Evolutionary conservation across 2,329 filamentous ascomycete species (phyloP).

Genomic region (Bisporella sp.): DNA sequence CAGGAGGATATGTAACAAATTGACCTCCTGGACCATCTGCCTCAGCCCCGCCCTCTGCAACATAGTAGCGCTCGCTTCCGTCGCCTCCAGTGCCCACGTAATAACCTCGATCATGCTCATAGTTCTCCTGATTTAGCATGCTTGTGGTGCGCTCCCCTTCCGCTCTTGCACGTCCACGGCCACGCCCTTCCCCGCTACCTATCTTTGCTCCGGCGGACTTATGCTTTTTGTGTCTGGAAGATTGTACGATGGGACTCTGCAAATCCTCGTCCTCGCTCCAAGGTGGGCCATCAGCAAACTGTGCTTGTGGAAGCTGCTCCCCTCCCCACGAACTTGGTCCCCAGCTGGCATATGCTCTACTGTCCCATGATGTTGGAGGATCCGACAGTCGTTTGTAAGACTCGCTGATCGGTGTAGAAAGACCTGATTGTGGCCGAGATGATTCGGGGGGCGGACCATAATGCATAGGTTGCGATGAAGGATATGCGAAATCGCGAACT

Average conservation of each 20-base stretch:
- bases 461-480: constrained; percentile 74
- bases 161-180: constrained; percentile 40
- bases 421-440: constrained; percentile 62
- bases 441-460: constrained; percentile 83
- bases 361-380: constrained; percentile 69
- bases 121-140: constrained; percentile 41
- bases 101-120: constrained; percentile 56
- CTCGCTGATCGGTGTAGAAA: constrained; percentile 82
- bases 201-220: constrained; percentile 57
- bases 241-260: constrained; percentile 80
- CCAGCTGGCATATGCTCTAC: constrained; percentile 48
- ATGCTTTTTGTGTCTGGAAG: constrained; percentile 78
- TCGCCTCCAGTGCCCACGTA: constrained; percentile 62
- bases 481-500: constrained; percentile 94
- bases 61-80: constrained; percentile 68
- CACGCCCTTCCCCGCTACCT: constrained; percentile 29
- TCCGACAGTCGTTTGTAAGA: constrained; percentile 72
- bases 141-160: constrained; percentile 32
- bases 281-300: constrained; percentile 81
- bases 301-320: constrained; percentile 72
- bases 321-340: constrained; percentile 38
- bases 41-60: constrained; percentile 59
- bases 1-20: constrained; percentile 69
- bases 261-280: constrained; percentile 96
- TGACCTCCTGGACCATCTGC: constrained; percentile 73